Percentiles rank a stretch among this genome's conserved stretches.
These are phyloP conservation scores for Rhamnella rubrinervis DNA, from an alignment of 331 rosid species.

Conservation along the genomic window DNA sequence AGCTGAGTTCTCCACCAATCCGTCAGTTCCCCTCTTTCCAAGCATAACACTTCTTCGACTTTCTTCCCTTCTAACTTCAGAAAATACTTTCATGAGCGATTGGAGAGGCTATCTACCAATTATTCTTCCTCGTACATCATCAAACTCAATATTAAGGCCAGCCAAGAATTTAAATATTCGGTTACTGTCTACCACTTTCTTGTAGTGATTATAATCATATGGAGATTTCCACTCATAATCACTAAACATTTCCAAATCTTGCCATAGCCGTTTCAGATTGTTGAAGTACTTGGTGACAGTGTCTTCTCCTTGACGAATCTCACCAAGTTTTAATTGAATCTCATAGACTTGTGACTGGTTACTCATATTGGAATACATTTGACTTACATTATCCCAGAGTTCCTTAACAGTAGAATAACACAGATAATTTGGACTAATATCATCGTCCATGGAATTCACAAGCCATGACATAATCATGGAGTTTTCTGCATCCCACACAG, in stretches of 20 bases:
- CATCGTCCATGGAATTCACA: conserved; percentile 6
- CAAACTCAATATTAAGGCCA: not conserved
- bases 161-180: not conserved
- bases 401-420: not conserved
- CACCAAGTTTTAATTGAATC: not conserved
- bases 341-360: conserved; percentile 3
- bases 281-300: not conserved
- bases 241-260: not conserved
- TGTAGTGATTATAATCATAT: not conserved
- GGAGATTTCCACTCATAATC: not conserved
- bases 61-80: not conserved
- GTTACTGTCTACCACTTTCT: not conserved
- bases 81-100: not conserved
- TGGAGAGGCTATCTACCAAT: not conserved
- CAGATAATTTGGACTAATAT: not conserved
- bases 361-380: conserved; percentile 1
- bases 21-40: not conserved
- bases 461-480: conserved; percentile 12
- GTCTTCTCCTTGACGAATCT: not conserved
- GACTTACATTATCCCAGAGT: not conserved
- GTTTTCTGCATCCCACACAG: conserved; percentile 12
- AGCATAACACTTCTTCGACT: not conserved
- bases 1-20: not conserved
- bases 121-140: not conserved
- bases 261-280: not conserved